These are phyloP conservation scores for Blastobotrys raffinosifermentans DNA, from an alignment of 1,139 yeast species.

Conservation along the genomic window DNA sequence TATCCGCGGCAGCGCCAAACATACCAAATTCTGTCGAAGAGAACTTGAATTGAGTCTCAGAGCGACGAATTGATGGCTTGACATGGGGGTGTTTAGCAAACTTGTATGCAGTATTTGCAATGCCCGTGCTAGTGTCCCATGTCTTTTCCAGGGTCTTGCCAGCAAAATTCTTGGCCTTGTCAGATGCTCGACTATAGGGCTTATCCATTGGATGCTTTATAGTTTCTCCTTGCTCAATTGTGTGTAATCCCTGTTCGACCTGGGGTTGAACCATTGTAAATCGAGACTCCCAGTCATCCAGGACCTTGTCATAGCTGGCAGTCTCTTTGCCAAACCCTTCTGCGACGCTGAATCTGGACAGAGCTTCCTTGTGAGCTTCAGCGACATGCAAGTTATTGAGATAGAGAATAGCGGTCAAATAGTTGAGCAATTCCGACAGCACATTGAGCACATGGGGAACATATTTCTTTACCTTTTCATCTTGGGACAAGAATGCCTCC, in stretches of 20 bases:
- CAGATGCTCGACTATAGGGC: constrained; percentile 15
- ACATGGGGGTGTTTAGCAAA: constrained; percentile 20
- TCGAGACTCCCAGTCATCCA: constrained; percentile 28
- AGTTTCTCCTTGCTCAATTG: constrained; percentile 27
- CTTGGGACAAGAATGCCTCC: constrained; percentile 35
- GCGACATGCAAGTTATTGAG: constrained; percentile 26
- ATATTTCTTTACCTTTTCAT: constrained; percentile 38
- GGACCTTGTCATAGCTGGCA: not conserved
- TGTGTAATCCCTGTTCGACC: constrained; percentile 27
- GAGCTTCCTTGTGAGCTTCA: constrained; percentile 21
- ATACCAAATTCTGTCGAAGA: constrained; percentile 25
- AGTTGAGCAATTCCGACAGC: constrained; percentile 48
- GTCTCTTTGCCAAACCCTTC: constrained; percentile 21
- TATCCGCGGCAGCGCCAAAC: constrained; percentile 26
- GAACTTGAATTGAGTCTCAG: constrained; percentile 14
- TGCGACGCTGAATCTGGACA: constrained; percentile 25
- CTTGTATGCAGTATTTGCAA: constrained; percentile 14
- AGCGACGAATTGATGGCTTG: constrained; percentile 4
- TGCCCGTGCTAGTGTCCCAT: constrained; percentile 16
- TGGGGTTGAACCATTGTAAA: constrained; percentile 26
- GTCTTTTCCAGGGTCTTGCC: constrained; percentile 17
- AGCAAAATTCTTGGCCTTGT: constrained; percentile 20
- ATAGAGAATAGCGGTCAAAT: constrained; percentile 30
- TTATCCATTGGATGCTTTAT: constrained; percentile 25
- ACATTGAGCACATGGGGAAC: constrained; percentile 45